These are phyloP conservation scores for Arthromyces matolae DNA, from an alignment of 768 basidiomycete species.

Conservation along the genomic window DNA sequence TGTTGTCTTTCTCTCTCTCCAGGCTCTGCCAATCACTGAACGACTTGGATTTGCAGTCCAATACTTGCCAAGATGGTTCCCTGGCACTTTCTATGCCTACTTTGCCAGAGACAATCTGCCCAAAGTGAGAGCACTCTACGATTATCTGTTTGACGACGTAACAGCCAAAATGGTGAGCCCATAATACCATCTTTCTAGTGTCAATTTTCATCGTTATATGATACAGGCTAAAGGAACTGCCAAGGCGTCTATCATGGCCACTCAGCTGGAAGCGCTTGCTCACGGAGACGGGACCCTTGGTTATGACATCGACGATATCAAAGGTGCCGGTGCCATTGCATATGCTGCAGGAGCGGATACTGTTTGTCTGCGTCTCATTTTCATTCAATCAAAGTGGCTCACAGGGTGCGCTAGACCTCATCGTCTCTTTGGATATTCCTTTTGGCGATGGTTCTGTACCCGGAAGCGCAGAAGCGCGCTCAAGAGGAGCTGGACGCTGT, in stretches of 20 bases:
- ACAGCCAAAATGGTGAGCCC: constrained; percentile 14
- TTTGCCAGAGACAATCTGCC: constrained; percentile 8
- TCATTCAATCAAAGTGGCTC: neutral
- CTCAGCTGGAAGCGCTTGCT: constrained; percentile 9
- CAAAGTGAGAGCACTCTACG: constrained; percentile 7
- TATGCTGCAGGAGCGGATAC: constrained; percentile 18
- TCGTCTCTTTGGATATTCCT: constrained; percentile 9
- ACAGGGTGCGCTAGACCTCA: neutral
- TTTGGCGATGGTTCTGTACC: constrained; percentile 17
- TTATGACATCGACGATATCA: constrained; percentile 9
- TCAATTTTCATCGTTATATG: neutral
- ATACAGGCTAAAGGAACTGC: constrained; percentile 11
- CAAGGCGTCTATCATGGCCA: constrained; percentile 2
- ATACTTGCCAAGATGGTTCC: constrained; percentile 20
- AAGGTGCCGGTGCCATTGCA: constrained; percentile 7
- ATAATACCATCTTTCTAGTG: neutral
- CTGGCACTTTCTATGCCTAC: constrained; percentile 17
- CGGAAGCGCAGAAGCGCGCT: constrained; percentile 13
- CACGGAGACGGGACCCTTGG: constrained; percentile 1
- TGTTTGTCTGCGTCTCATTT: neutral
- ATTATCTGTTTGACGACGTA: constrained; percentile 12
- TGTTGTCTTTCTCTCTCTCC: too few species aligned
- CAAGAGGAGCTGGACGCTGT: constrained; percentile 17
- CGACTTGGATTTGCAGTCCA: neutral
- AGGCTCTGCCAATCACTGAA: neutral